Conservation (phyloP, 2,329 filamentous ascomycete genomes). For the Trichoderma pleuroti region DNA sequence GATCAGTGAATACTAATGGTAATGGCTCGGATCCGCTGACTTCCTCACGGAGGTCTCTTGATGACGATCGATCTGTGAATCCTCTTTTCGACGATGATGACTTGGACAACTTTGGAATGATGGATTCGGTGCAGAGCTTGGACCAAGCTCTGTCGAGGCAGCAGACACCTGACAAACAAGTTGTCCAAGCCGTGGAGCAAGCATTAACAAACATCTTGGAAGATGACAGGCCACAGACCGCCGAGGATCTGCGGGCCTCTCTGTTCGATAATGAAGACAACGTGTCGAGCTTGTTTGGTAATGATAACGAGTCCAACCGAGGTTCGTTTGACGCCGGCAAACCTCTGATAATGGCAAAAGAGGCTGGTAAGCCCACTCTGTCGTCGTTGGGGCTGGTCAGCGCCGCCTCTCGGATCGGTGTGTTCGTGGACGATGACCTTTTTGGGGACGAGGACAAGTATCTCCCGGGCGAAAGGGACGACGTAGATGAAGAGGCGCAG, state of each 20-base stretch:
- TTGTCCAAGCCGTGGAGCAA: slow-evolving; percentile 89
- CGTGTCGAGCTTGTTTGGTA: slow-evolving; percentile 48
- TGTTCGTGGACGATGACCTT: slow-evolving; percentile 90
- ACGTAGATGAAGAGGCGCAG: slow-evolving; percentile 55
- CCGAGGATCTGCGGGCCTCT: slow-evolving; percentile 62
- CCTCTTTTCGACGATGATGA: slow-evolving; percentile 81
- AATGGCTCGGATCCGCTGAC: slow-evolving; percentile 40
- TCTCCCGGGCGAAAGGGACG: slow-evolving; percentile 80
- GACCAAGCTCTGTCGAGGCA: slow-evolving; percentile 61
- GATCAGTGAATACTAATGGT: slow-evolving; percentile 36
- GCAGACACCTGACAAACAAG: slow-evolving; percentile 65
- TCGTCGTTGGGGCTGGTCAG: slow-evolving; percentile 89
- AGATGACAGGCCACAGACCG: slow-evolving; percentile 62
- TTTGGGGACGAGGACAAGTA: slow-evolving; percentile 87
- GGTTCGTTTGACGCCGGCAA: slow-evolving; percentile 57
- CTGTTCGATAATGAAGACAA: slow-evolving; percentile 51
- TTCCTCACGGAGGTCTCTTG: slow-evolving; percentile 62
- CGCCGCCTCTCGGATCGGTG: slow-evolving; percentile 79
- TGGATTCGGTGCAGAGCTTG: slow-evolving; percentile 72
- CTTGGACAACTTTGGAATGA: slow-evolving; percentile 65
- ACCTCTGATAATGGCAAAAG: slow-evolving; percentile 37
- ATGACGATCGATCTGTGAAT: slow-evolving; percentile 47
- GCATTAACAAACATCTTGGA: slow-evolving; percentile 92
- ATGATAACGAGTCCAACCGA: slow-evolving; percentile 58
- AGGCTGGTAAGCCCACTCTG: slow-evolving; percentile 73